Evolutionary conservation across 2,329 filamentous ascomycete genomes (phyloP).

Genomic region (Calonectria naviculata): DNA sequence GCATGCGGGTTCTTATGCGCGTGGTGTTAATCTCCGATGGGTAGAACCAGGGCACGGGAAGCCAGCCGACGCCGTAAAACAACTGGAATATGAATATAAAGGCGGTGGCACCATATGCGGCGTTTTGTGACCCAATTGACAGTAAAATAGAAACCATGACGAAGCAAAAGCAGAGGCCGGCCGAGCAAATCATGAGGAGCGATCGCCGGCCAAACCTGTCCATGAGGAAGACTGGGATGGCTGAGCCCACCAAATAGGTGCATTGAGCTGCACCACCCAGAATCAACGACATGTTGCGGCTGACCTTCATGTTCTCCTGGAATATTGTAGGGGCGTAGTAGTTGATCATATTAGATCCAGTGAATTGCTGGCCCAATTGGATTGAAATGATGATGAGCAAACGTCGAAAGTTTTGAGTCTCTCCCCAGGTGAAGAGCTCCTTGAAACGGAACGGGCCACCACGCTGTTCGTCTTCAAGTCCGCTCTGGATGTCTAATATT

Average conservation of each 20-base stretch:
- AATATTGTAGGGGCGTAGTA: constrained; percentile 53
- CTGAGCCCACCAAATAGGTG: constrained; percentile 52
- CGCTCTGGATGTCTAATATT: constrained; percentile 56
- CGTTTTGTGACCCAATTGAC: constrained; percentile 41
- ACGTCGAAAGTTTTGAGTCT: constrained; percentile 14
- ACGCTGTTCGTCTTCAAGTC: constrained; percentile 41
- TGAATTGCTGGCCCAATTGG: constrained; percentile 42
- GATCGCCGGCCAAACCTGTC: constrained; percentile 45
- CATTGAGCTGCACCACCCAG: constrained; percentile 58
- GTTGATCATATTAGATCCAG: constrained; percentile 31
- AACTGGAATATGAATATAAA: constrained; percentile 58
- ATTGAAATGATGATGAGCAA: constrained; percentile 39
- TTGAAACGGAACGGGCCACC: constrained; percentile 42
- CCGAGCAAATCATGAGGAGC: constrained; percentile 52
- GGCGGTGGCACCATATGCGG: constrained; percentile 53
- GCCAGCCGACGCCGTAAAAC: constrained; percentile 54
- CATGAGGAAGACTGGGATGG: constrained; percentile 51
- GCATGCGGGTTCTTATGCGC: constrained; percentile 50
- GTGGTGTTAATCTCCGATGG: constrained; percentile 54
- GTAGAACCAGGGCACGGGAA: constrained; percentile 57
- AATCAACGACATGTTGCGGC: constrained; percentile 61
- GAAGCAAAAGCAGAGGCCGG: constrained; percentile 56
- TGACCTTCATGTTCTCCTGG: constrained; percentile 50
- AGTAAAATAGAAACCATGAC: constrained; percentile 52
- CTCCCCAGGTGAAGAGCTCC: constrained; percentile 33